Evolutionary conservation across 2,329 filamentous ascomycete species (phyloP), one percentile per base, ranked within the genome.

Genomic region (Fusarium robinianum): DNA sequence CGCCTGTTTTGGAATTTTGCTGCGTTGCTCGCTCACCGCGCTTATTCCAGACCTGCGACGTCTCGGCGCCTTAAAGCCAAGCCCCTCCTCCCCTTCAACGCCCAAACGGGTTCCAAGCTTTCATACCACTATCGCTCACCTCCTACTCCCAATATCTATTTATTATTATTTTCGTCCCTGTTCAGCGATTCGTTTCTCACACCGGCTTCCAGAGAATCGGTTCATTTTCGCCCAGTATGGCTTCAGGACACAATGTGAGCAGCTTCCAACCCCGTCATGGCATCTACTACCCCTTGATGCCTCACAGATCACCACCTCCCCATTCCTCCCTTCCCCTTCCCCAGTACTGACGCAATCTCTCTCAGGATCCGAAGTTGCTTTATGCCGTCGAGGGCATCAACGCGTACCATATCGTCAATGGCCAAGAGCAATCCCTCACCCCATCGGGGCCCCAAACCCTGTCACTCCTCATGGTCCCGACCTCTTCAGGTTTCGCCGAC

Each of bases 391-490:
- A 85, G 57, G 90, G 90, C 73, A 92, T 99, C 63, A 85, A 85
- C 55, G 94, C 92, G 54, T 96, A 90, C 72, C 90, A 96, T 66
- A 83, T 97, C 49, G 83, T 90, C 67, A 82, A 95, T 79, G 92
- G 94, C 68, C 80, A 85, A 58, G 91, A 97, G 70, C 76, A 85
- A 42, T 79, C 82, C 10, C 83, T 99, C 61, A 97, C 90, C 10
- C 84, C 87, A 1, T 86, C 87, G 2, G 90, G 91, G 2, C 86
- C 90, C 12, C 90, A 96, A 72, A 96, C 91, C 0, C 78, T 99
- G 40, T 96, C 92, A 15, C 78, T 97, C 43, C 73, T 97, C 61
- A 97, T 97, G 92, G 92, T 97, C 12, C 92, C 92, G 6, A 96
- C 92, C 3, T 87, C 86, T 11, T 88, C 88, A 19, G 80, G 85